These are phyloP conservation scores for Drechslerella dactyloides DNA, from an alignment of 2,329 filamentous ascomycete genomes.

Conservation along the genomic window DNA sequence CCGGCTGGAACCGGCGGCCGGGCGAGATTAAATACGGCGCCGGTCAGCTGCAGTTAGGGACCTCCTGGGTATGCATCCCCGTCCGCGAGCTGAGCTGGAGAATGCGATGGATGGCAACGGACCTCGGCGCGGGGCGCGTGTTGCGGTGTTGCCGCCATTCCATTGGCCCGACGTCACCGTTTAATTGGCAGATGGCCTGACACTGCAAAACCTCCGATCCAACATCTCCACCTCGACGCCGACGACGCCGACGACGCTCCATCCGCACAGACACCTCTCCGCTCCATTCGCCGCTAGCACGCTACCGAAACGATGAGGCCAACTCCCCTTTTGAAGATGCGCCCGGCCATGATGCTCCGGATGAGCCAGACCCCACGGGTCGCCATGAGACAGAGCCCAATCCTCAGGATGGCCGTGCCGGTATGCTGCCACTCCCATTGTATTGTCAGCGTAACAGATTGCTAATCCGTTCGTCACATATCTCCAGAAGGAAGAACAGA, in stretches of 20 bases:
- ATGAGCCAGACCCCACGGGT: conserved; percentile 41
- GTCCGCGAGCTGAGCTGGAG: neutral
- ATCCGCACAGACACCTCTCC: conserved; percentile 35
- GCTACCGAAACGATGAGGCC: conserved; percentile 30
- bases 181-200: conserved; percentile 38
- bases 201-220: conserved; percentile 47
- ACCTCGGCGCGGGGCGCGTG: conserved; percentile 44
- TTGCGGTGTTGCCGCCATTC: conserved; percentile 17
- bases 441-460: neutral
- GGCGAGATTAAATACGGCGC: neutral
- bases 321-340: conserved; percentile 39
- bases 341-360: conserved; percentile 40
- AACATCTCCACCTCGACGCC: conserved; percentile 6
- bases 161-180: conserved; percentile 24
- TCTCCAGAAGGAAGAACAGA: conserved; percentile 54
- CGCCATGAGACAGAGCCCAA: conserved; percentile 41
- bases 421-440: conserved; percentile 11
- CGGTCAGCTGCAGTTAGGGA: neutral
- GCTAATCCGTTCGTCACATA: conserved; percentile 10
- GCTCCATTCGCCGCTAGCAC: conserved; percentile 15
- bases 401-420: conserved; percentile 49
- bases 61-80: conserved; percentile 5
- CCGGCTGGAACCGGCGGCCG: no score
- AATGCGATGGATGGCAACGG: neutral
- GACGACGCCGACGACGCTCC: conserved; percentile 16